phyloP scores from a whole-genome alignment of 2,329 filamentous ascomycete genomes.

The Pseudogymnoascus sp. region DNA sequence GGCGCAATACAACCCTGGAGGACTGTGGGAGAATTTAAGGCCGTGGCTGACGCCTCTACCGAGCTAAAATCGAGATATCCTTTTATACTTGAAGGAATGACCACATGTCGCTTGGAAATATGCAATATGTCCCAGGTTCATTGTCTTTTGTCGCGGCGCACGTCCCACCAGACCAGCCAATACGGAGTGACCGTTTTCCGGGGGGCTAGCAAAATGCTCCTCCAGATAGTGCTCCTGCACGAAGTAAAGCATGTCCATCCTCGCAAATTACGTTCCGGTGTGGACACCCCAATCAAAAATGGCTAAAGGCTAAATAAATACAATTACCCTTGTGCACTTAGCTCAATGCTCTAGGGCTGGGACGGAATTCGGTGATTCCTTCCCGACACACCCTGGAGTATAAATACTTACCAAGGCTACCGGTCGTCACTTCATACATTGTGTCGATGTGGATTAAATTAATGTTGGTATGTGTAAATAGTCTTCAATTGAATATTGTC shows the following conservation, averaged over 20 bases:
- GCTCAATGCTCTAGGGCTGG: background rate
- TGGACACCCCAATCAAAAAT: background rate
- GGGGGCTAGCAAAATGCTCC: background rate
- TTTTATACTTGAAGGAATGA: background rate
- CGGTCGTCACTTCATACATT: background rate
- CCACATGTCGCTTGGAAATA: background rate
- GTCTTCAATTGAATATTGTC: conserved; percentile 34
- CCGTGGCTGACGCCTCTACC: background rate
- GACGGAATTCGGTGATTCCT: background rate
- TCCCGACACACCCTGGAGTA: background rate
- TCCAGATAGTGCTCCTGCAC: background rate
- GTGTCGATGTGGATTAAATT: background rate
- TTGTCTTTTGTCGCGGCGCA: background rate
- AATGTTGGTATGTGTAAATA: conserved; percentile 18
- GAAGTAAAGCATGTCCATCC: background rate
- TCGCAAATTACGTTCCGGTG: background rate
- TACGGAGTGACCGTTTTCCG: background rate
- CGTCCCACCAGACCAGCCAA: background rate
- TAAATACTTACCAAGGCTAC: background rate
- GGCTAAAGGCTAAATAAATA: background rate
- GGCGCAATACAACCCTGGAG: background rate
- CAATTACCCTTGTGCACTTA: background rate
- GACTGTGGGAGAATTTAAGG: background rate
- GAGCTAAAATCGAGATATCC: background rate
- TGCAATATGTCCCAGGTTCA: background rate